Base-by-base conservation (phyloP, 129 eudicot species). In the Chrysanthemum seticuspe region DNA sequence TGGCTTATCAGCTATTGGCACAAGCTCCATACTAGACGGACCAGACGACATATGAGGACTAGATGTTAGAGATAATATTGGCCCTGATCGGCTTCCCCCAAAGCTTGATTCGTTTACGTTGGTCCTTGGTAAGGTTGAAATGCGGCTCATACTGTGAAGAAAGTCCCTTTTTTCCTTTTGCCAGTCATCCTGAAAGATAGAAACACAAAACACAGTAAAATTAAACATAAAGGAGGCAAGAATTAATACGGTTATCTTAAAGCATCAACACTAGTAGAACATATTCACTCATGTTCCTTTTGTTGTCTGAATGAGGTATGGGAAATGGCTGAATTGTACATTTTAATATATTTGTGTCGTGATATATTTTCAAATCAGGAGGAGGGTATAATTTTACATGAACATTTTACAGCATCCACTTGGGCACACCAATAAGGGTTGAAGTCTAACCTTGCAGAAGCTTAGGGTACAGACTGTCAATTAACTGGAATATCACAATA, bases 161-260 rank as follows among this genome's bases (percentile, higher is more conserved):
- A 93, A 93, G 76, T 93, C 96, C 58, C 98, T 75, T 79, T 93
- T 89, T 60, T 87, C 98, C 84, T 90, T 93, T 70, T 87, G 96
- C 98, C 98, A 93, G 79, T 93, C 98, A 78, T 93, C 98, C 98
- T 93, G 84, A 49, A 36, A 74, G 19, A 76, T 12, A 10, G 6
- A 71, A 69, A 48, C 63, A 29, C 66, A 13, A 69, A n/a, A 65
- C 13, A 53, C 49, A 12, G 27, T 61, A 18, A 31, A 53, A 58
- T 13, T 74, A 19, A 56, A 71, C 10, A 15, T 45, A 63, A 12
- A 44, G 50, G 63, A 21, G 60, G 50, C 58, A 56, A 15, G 19
- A 73, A 65, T 23, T 23, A 23, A 71, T 51, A 23, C 34, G 13
- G 45, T 56, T 31, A 74, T 21, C 44, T 21, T 61, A 45, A 51